phyloP scores from a whole-genome alignment of 2,329 filamentous ascomycete species.

The Verticillium longisporum region DNA sequence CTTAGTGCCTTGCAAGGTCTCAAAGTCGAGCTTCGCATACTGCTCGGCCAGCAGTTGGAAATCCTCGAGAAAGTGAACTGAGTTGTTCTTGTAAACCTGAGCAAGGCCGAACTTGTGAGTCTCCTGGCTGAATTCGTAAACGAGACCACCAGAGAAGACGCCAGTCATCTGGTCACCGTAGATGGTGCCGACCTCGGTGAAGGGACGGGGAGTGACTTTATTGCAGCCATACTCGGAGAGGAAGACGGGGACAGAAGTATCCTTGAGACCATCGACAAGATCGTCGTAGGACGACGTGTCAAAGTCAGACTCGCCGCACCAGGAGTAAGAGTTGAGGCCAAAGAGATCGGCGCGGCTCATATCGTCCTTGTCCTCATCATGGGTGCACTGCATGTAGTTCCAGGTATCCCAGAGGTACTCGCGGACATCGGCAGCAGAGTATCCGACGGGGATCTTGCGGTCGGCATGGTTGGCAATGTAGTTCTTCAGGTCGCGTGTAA shows the following conservation, averaged over 20 bases:
- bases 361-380: slow-evolving; percentile 44
- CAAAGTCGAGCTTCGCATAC: slow-evolving; percentile 69
- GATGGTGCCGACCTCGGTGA: slow-evolving; percentile 68
- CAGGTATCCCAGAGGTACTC: slow-evolving; percentile 65
- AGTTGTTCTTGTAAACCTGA: slow-evolving; percentile 49
- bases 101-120: slow-evolving; percentile 60
- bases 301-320: slow-evolving; percentile 61
- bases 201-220: slow-evolving; percentile 60
- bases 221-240: slow-evolving; percentile 83
- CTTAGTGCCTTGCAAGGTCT: slow-evolving; percentile 56
- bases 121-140: slow-evolving; percentile 77
- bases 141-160: slow-evolving; percentile 67
- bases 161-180: slow-evolving; percentile 64
- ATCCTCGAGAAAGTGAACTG: slow-evolving; percentile 53
- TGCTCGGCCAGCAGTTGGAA: slow-evolving; percentile 69
- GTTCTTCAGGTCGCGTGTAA: slow-evolving; percentile 73
- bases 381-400: slow-evolving; percentile 67
- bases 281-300: slow-evolving; percentile 55
- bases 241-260: slow-evolving; percentile 66
- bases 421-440: slow-evolving; percentile 75
- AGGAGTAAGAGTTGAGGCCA: slow-evolving; percentile 68
- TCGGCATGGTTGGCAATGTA: slow-evolving; percentile 67
- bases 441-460: slow-evolving; percentile 68
- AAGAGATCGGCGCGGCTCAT: slow-evolving; percentile 67
- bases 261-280: slow-evolving; percentile 58